Base-by-base conservation (phyloP, 2,329 filamentous ascomycete species). In the Fusarium sp. region DNA sequence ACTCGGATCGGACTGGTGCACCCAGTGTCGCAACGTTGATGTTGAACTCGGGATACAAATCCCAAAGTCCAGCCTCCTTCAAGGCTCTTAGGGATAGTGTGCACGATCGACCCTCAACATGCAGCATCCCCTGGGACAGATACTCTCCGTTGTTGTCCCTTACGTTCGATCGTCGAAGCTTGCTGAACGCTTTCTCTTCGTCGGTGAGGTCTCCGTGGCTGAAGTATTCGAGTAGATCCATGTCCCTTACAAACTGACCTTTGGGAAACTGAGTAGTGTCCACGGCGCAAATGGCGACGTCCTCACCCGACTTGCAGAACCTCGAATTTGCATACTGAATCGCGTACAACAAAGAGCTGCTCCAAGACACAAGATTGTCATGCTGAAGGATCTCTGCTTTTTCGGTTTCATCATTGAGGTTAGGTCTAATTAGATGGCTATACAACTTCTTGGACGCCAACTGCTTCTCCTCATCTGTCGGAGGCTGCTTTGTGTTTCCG, bases 361-460 rank as follows among this genome's bases (percentile, higher is more conserved):
- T 64, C 58, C 48, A 62, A 0, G 58, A 64, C 2, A 62, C 34
- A 4, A 62, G 34, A 1, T 63, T 63, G 0, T 43, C 6, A 0
- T 18, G 15, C 1, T 10, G 4, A 2, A 4, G 1, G 2, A 18
- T 30, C 15, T 1, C 1, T 8, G 4, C 1, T 2, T 18, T 34
- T 4, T 18, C 32, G 16, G 4, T 4, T 34, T 18, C 32, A 16
- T 34, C 8, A 1, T 34, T 1, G 32, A 34, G 4, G 8, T 5
- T 5, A 0, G 12, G 11, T 25, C 18, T 41, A 3, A 1, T 0
- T 1, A 62, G 12, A 24, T 60, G 59, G 0, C 16, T 2, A 0
- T 60, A n/a, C 0, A 62, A 1, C 47, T 38, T 41, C 2, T 20
- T 6, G 0, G 53, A 49, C 6, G 44, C 24, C 1, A 18, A 0